phyloP scores from a whole-genome alignment of 352 stramenopile species.

The Salisapilia sapeloensis region DNA sequence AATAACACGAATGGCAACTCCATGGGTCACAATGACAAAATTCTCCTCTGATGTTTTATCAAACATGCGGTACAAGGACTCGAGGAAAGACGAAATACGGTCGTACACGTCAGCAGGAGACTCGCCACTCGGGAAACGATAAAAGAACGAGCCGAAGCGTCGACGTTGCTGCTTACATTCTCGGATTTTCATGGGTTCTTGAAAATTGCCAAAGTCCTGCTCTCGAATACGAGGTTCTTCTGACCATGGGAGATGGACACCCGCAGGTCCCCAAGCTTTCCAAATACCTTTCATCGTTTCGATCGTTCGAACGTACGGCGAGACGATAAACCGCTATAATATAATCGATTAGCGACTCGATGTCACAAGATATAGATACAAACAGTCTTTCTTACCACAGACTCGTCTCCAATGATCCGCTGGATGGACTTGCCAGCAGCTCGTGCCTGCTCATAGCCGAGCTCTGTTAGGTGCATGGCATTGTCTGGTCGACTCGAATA shows the following conservation, averaged over 20 bases:
- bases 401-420: slow-evolving; percentile 55
- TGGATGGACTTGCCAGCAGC: slow-evolving; percentile 54
- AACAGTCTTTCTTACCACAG: slow-evolving; percentile 19
- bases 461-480: slow-evolving; percentile 63
- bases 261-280: slow-evolving; percentile 40
- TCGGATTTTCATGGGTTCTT: slow-evolving; percentile 63
- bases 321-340: slow-evolving; percentile 64
- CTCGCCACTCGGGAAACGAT: slow-evolving; percentile 76
- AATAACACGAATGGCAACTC: slow-evolving; percentile 76
- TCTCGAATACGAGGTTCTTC: slow-evolving; percentile 80
- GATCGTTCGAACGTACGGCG: slow-evolving; percentile 70
- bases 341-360: neutral
- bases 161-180: slow-evolving; percentile 62
- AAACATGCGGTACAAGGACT: slow-evolving; percentile 78
- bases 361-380: neutral
- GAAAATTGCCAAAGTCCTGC: slow-evolving; percentile 85
- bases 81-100: slow-evolving; percentile 76
- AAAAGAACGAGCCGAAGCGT: slow-evolving; percentile 80
- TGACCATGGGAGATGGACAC: slow-evolving; percentile 38
- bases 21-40: slow-evolving; percentile 78
- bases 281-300: slow-evolving; percentile 77
- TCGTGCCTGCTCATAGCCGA: slow-evolving; percentile 62
- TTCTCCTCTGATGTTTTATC: slow-evolving; percentile 58
- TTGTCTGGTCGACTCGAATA: slow-evolving; percentile 70
- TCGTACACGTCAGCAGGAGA: slow-evolving; percentile 80